Conservation (phyloP, 352 stramenopile species). For the Phytophthora colocasiae region DNA sequence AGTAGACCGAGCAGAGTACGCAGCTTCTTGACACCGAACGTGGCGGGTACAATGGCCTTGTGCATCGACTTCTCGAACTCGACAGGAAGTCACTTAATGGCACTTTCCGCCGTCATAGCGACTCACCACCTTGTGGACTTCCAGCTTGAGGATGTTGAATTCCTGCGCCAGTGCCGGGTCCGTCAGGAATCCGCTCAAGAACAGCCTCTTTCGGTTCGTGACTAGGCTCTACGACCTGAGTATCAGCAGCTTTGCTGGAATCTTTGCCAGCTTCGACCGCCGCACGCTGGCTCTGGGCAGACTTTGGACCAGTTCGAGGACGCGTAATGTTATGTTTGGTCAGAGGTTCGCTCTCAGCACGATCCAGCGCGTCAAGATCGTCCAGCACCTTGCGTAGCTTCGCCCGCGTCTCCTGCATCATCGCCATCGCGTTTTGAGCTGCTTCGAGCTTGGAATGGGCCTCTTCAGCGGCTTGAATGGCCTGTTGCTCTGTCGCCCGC, state of each 20-base stretch:
- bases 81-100: conserved; percentile 53
- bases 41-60: conserved; percentile 59
- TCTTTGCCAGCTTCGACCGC: conserved; percentile 2
- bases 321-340: conserved; percentile 68
- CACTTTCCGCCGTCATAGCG: conserved; percentile 51
- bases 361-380: conserved; percentile 71
- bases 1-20: conserved; percentile 64
- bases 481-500: conserved; percentile 22
- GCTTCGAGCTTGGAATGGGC: conserved; percentile 21
- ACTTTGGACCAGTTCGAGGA: conserved; percentile 31
- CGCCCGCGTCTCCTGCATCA: conserved; percentile 21
- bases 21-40: conserved; percentile 84
- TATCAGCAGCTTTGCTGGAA: neutral
- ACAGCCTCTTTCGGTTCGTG: conserved; percentile 60
- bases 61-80: conserved; percentile 75
- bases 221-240: conserved; percentile 9
- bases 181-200: conserved; percentile 50
- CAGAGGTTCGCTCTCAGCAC: conserved; percentile 60
- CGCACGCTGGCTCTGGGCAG: conserved; percentile 1
- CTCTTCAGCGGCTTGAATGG: conserved; percentile 23
- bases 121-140: conserved; percentile 79
- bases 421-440: conserved; percentile 29
- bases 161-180: conserved; percentile 53
- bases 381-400: conserved; percentile 64
- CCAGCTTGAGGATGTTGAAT: conserved; percentile 72